Conservation (phyloP, 257 asterid genomes). For the Solanum chilense region DNA sequence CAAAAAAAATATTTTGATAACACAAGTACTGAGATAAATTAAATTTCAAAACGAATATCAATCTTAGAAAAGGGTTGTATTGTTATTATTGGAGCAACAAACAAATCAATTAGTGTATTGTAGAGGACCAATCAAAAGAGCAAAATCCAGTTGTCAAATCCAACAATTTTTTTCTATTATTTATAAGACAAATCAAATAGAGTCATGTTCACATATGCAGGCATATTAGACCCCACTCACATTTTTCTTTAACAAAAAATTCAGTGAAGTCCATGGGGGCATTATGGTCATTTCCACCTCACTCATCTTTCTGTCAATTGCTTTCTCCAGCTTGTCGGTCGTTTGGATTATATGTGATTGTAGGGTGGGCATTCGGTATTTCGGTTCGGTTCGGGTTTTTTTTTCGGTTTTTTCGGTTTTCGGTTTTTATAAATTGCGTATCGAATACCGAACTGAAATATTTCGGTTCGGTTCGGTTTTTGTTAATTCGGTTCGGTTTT, state of each 20-base stretch:
- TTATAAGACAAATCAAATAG: conserved; percentile 22
- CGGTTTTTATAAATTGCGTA: too few relatives aligned
- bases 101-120: background rate
- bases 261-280: conserved; percentile 8
- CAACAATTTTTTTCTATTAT: conserved; percentile 12
- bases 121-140: background rate
- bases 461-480: too few relatives aligned
- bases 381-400: too few relatives aligned
- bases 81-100: background rate
- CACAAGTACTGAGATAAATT: background rate
- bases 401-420: too few relatives aligned
- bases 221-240: conserved; percentile 29
- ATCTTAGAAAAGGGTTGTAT: background rate
- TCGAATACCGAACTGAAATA: too few relatives aligned
- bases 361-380: too few relatives aligned
- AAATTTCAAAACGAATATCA: background rate
- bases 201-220: conserved; percentile 32
- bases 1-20: background rate
- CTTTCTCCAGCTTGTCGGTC: background rate
- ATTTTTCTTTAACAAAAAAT: background rate
- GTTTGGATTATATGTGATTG: background rate
- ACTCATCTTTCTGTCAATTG: background rate
- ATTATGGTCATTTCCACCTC: conserved; percentile 10
- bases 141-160: conserved; percentile 41
- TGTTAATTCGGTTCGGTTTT: too few relatives aligned